Percentiles rank a stretch among this genome's conserved stretches.
phyloP scores from a whole-genome alignment of 441 rosid genomes.

The Pelargonium australe region DNA sequence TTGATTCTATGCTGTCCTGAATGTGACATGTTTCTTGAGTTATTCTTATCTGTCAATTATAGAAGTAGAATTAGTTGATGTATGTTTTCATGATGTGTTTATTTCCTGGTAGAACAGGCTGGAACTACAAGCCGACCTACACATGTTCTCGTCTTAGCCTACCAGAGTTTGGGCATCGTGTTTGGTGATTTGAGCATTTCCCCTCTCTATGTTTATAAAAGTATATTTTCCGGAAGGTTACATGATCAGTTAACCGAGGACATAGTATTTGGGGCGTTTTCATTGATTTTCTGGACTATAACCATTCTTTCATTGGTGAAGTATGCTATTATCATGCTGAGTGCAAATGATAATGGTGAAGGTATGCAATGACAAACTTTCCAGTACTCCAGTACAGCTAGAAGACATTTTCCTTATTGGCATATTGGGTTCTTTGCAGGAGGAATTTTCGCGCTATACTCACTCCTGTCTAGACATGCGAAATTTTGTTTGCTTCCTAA shows the following conservation, averaged over 20 bases:
- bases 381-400: not conserved
- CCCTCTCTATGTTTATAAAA: constrained; percentile 3
- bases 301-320: not conserved
- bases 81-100: not conserved
- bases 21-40: not conserved
- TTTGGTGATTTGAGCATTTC: constrained; percentile 6
- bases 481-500: constrained; percentile 82
- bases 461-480: constrained; percentile 80
- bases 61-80: not conserved
- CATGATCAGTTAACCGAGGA: not conserved
- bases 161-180: not conserved
- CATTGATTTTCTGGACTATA: constrained; percentile 6
- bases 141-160: not conserved
- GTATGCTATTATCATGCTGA: constrained; percentile 6
- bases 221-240: not conserved
- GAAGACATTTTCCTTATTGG: not conserved
- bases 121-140: not conserved
- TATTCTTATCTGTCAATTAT: not conserved
- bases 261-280: constrained; percentile 1
- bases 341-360: constrained; percentile 5
- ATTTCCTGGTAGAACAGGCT: not conserved
- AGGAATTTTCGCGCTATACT: constrained; percentile 85
- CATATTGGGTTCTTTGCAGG: constrained; percentile 37
- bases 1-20: too few species aligned
- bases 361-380: not conserved